Percentiles rank a stretch among this genome's conserved stretches.
Evolutionary conservation across 495 filamentous ascomycete species (phyloP).

Genomic region (Neurospora sublineolata): DNA sequence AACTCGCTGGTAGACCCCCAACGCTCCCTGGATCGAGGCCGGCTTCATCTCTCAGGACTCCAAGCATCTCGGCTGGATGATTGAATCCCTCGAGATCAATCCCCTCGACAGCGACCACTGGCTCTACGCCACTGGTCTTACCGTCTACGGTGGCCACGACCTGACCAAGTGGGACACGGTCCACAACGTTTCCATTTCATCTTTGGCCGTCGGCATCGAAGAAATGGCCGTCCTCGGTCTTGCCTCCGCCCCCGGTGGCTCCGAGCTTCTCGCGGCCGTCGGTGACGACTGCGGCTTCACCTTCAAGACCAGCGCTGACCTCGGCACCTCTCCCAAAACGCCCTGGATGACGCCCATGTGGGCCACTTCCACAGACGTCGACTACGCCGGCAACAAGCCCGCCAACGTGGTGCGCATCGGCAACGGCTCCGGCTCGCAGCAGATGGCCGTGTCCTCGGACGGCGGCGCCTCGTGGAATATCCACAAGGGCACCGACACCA

Average conservation of each 20-base stretch:
- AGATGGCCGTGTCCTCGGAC: slow-evolving; percentile 31
- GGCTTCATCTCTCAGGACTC: slow-evolving; percentile 34
- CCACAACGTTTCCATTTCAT: slow-evolving; percentile 39
- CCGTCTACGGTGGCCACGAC: slow-evolving; percentile 42
- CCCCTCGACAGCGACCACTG: slow-evolving; percentile 50
- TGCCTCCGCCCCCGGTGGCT: slow-evolving; percentile 39
- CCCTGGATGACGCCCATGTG: slow-evolving; percentile 41
- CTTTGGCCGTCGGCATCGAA: slow-evolving; percentile 48
- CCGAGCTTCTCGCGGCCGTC: slow-evolving; percentile 43
- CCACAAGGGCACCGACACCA: slow-evolving; percentile 34
- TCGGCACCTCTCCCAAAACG: slow-evolving; percentile 35
- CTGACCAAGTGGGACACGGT: slow-evolving; percentile 38
- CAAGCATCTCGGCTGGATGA: slow-evolving; percentile 52
- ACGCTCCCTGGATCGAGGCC: slow-evolving; percentile 38
- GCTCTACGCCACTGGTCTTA: slow-evolving; percentile 47
- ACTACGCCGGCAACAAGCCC: slow-evolving; percentile 46
- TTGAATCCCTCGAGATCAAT: slow-evolving; percentile 48
- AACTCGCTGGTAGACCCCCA: slow-evolving; percentile 18
- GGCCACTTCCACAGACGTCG: slow-evolving; percentile 38
- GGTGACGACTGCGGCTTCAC: slow-evolving; percentile 50
- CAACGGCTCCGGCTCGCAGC: slow-evolving; percentile 28
- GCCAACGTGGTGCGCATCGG: slow-evolving; percentile 45
- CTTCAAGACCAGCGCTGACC: slow-evolving; percentile 25
- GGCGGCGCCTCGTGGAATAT: slow-evolving; percentile 36
- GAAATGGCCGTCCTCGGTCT: slow-evolving; percentile 45